phyloP scores from a whole-genome alignment of 2,329 filamentous ascomycete species.

The Neonectria faginata region DNA sequence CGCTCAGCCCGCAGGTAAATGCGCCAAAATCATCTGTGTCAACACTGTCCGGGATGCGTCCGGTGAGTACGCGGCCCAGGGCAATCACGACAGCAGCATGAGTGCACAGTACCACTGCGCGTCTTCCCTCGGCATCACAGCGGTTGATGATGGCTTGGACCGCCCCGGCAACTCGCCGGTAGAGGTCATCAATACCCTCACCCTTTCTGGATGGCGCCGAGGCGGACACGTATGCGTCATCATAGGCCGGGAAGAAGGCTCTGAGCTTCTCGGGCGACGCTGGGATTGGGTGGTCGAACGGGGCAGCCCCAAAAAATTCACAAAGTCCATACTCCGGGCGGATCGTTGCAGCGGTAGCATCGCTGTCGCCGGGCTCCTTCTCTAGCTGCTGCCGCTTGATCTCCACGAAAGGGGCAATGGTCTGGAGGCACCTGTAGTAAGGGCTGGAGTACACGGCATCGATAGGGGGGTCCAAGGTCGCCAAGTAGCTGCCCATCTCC shows the following conservation, averaged over 20 bases:
- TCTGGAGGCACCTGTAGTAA: constrained; percentile 90
- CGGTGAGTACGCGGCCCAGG: constrained; percentile 84
- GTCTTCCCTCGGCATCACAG: constrained; percentile 77
- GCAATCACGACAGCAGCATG: constrained; percentile 93
- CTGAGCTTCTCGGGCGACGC: constrained; percentile 73
- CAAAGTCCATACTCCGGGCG: constrained; percentile 71
- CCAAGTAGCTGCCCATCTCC: constrained; percentile 77
- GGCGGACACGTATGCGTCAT: constrained; percentile 68
- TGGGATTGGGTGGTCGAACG: constrained; percentile 86
- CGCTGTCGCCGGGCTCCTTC: constrained; percentile 22
- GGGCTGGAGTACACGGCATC: constrained; percentile 85
- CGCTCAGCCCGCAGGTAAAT: constrained; percentile 84
- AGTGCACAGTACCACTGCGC: constrained; percentile 82
- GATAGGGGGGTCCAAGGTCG: constrained; percentile 72
- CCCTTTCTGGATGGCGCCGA: constrained; percentile 77
- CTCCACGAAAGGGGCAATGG: constrained; percentile 76
- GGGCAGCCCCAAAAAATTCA: constrained; percentile 92
- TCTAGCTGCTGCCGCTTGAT: constrained; percentile 50
- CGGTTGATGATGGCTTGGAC: constrained; percentile 77
- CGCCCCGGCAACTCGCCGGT: constrained; percentile 80
- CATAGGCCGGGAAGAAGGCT: constrained; percentile 74
- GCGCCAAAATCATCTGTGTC: constrained; percentile 84
- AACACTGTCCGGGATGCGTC: constrained; percentile 76
- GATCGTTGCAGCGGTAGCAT: constrained; percentile 53
- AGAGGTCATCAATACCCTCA: constrained; percentile 82